Conservation (phyloP, 2,329 filamentous ascomycete species). For the Neocucurbitaria cava region DNA sequence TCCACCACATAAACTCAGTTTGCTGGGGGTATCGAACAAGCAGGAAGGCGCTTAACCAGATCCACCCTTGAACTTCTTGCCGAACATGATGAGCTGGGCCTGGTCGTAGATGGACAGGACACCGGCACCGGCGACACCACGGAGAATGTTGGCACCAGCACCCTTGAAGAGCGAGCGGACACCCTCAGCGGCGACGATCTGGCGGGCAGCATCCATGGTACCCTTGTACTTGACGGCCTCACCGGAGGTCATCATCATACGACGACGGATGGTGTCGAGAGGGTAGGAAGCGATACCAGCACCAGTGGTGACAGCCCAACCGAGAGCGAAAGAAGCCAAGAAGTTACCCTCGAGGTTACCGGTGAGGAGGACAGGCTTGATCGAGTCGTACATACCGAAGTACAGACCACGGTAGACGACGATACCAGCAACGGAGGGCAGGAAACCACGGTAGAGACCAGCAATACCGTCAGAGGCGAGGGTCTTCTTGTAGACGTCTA, state of each 20-base stretch:
- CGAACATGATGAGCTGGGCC: conserved; percentile 98
- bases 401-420: conserved; percentile 99
- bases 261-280: conserved; percentile 99
- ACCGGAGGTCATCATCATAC: conserved; percentile 99
- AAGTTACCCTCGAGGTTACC: conserved; percentile 96
- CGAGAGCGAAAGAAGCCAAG: conserved; percentile 98
- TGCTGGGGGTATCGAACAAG: conserved; percentile 45
- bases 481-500: conserved; percentile 99
- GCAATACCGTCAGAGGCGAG: conserved; percentile 97
- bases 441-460: conserved; percentile 99
- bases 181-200: conserved; percentile 97
- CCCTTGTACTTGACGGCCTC: conserved; percentile 99
- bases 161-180: conserved; percentile 99
- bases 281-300: conserved; percentile 99
- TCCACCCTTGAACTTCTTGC: conserved; percentile 92
- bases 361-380: conserved; percentile 97
- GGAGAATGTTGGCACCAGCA: conserved; percentile 99
- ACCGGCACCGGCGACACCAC: conserved; percentile 99
- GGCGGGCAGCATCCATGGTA: conserved; percentile 91
- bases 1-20: conserved; percentile 44
- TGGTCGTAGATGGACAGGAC: conserved; percentile 99
- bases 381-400: conserved; percentile 99
- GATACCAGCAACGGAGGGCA: conserved; percentile 98
- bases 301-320: conserved; percentile 99
- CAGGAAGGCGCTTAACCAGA: conserved; percentile 51